Evolutionary conservation across 495 filamentous ascomycete genomes (phyloP), one percentile per base, ranked within the genome.

Genomic region (Neurospora sp.): DNA sequence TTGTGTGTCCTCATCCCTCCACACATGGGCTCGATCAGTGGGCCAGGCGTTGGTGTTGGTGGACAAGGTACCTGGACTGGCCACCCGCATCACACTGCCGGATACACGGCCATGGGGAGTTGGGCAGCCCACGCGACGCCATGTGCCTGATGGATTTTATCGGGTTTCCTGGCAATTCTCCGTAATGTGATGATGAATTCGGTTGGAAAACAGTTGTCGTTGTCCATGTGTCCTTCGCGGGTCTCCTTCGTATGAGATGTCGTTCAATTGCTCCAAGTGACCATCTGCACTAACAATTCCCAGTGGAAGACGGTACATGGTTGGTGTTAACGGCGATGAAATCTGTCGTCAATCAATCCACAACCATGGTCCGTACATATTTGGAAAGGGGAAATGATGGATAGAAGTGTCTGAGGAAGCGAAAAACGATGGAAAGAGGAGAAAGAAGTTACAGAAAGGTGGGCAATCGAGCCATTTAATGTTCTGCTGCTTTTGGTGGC

Each of bases 381-480:
- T 1, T 12, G 71, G 76, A 69, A 75, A 77, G 68, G 44, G 69
- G 71, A 73, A 71, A 75, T 69, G 20, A 65, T 45, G 71, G 47
- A 72, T 71, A 71, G 70, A 75, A 72, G 71, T 70, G 71, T 27
- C 69, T 45, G 70, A 73, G 73, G 73, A 71, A 68, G 70, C 61
- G 73, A 75, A 73, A 39, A 78, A 74, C 76, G 74, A 70, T 75
- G 72, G 73, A 72, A 80, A 74, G 80, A 79, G 73, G 74, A 39
- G 79, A 72, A 77, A 77, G 75, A 74, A 77, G 77, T 73, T 74
- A 71, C 70, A 76, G 73, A 79, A 75, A 80, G 78, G 82, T 77
- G 83, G 83, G 79, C 73, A 80, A 82, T 81, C 78, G 82, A 80
- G 78, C 76, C 77, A 80, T 82, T 80, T 81, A 77, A 80, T 78